Percentiles rank a stretch among this genome's conserved stretches.
Evolutionary conservation across 257 asterid species (phyloP).

Genomic region (Forsythia viridissima): DNA sequence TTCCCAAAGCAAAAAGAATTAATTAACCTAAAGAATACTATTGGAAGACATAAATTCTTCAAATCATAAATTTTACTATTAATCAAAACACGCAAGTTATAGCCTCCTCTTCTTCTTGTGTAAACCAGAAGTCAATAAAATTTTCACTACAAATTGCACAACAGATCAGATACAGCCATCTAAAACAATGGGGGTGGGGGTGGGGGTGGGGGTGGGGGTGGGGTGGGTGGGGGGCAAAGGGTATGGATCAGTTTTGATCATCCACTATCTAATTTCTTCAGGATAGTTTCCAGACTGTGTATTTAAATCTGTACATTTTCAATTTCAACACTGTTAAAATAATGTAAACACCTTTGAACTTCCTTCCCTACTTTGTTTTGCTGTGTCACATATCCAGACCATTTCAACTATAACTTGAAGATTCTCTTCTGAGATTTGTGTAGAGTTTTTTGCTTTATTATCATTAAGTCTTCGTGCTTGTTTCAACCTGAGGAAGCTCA

Average conservation of each 20-base stretch:
- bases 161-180: conserved; percentile 21
- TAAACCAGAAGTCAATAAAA: conserved; percentile 25
- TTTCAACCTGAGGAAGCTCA: conserved; percentile 21
- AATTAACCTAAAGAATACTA: no score
- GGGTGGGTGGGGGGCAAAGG: no score
- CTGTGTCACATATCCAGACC: not conserved
- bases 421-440: conserved; percentile 27
- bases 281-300: conserved; percentile 39
- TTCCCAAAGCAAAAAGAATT: no score
- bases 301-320: conserved; percentile 52
- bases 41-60: no score
- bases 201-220: no score
- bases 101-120: no score
- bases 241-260: conserved; percentile 47
- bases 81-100: no score
- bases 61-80: no score
- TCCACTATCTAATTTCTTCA: conserved; percentile 42
- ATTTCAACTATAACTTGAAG: conserved; percentile 17
- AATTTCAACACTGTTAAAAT: conserved; percentile 39
- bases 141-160: conserved; percentile 41
- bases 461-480: conserved; percentile 35
- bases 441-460: conserved; percentile 10
- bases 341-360: conserved; percentile 34
- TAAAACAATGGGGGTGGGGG: conserved; percentile 40
- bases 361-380: conserved; percentile 21